Evolutionary conservation across 345 rosid species (phyloP).

Genomic region (Citrus medica): DNA sequence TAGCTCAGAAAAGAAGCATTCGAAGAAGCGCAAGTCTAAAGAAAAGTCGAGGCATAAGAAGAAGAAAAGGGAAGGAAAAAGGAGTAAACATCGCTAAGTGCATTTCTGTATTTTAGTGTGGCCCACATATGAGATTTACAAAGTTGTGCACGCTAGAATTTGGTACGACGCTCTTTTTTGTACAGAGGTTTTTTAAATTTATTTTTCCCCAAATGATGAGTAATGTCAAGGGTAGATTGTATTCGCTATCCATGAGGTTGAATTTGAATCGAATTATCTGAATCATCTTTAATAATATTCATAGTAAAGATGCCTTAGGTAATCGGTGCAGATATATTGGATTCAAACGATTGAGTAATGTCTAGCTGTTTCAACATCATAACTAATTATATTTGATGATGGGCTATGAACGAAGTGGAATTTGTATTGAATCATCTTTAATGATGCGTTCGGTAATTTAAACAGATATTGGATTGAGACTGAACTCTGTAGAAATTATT

Average conservation of each 20-base stretch:
- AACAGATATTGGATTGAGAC: neutral
- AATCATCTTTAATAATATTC: too few relatives aligned
- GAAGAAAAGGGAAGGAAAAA: constrained; percentile 36
- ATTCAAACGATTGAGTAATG: neutral
- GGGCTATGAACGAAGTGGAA: neutral
- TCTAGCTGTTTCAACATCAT: neutral
- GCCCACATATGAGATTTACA: neutral
- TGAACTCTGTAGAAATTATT: neutral
- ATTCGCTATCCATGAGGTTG: too few relatives aligned
- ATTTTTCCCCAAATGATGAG: neutral
- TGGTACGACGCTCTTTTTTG: neutral
- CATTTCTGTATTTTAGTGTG: neutral
- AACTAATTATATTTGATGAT: neutral
- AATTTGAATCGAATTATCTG: too few relatives aligned
- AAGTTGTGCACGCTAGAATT: neutral
- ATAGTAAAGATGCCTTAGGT: too few relatives aligned
- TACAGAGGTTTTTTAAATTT: neutral
- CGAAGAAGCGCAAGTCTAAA: constrained; percentile 44
- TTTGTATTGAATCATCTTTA: neutral
- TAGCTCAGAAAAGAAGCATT: constrained; percentile 42
- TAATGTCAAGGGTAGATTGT: neutral
- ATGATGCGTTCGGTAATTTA: too few relatives aligned
- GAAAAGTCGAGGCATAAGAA: constrained; percentile 39
- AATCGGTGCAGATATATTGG: too few relatives aligned
- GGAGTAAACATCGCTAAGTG: constrained; percentile 21